Evolutionary conservation across 495 filamentous ascomycete species (phyloP), one percentile per base, ranked within the genome.

Genomic region (Saxispiralis lemnorum): DNA sequence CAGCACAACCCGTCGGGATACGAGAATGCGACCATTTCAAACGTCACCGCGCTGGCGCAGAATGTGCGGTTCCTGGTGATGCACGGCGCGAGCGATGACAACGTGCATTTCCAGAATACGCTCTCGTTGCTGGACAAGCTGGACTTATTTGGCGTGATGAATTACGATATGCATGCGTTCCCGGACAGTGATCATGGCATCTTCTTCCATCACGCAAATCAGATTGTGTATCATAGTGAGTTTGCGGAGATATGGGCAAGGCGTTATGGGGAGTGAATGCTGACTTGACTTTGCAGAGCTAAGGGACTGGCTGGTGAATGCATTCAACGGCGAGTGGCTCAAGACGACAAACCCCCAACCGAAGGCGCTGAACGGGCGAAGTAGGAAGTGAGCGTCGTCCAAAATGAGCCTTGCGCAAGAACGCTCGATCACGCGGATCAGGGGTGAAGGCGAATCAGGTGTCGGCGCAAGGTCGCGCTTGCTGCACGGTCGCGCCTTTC

Each of bases 171-270:
- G 35, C 88, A 94, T 61, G 76, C 94, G 15, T 97, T 92, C 63
- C 89, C 89, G 9, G 89, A 97, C 59, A 87, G 80, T 10, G 88
- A 97, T 64, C 89, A 97, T 62, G 78, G 81, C 43, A 97, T 97
- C 43, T 83, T 72, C 53, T 96, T 95, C 56, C 89, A 97, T 59
- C 89, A 84, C 62, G 89, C 82, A 15, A 86, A 93, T 60, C 66
- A 67, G 38, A 82, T 96, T 57, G 89, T 97, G 21, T 96, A 93
- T 62, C 84, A 95, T 56, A 85, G 87, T 94, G 63, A 70, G 86
- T 69, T 9, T 19, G 7, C 30, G 60, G 18, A 12, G n/a, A 31
- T 28, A 45, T 49, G 46, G 36, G 2, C 20, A 33, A 21, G 24
- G n/a, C n/a, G n/a, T n/a, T n/a, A n/a, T n/a, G n/a, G n/a, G 38